These are phyloP conservation scores for Tulasnella sp. DNA, from an alignment of 768 basidiomycete genomes.

Conservation along the genomic window DNA sequence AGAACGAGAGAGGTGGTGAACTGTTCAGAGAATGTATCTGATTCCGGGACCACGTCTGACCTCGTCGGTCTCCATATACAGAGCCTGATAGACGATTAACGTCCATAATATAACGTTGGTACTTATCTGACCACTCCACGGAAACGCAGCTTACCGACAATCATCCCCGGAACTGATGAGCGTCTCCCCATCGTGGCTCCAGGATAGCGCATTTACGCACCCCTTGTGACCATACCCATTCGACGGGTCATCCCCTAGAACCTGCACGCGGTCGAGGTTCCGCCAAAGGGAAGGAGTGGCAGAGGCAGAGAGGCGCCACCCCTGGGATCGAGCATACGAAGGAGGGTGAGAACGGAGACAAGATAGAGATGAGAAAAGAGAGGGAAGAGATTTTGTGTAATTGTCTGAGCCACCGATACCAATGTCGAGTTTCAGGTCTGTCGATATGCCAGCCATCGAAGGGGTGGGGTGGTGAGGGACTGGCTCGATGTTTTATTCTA, in stretches of 20 bases:
- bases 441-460: too few species aligned
- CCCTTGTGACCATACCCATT: conserved; percentile 50
- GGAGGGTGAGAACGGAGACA: background rate
- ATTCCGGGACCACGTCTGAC: conserved; percentile 34
- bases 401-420: too few species aligned
- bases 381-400: too few species aligned
- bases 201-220: conserved; percentile 30
- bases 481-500: too few species aligned
- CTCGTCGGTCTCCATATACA: conserved; percentile 66
- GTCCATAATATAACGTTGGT: background rate
- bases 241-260: conserved; percentile 45
- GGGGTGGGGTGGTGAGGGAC: too few species aligned
- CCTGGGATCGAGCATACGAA: conserved; percentile 1
- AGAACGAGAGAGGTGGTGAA: conserved; percentile 58
- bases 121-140: background rate
- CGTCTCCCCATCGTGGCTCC: conserved; percentile 26
- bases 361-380: conserved; percentile 3
- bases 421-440: too few species aligned
- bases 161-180: conserved; percentile 28
- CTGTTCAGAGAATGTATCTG: conserved; percentile 22
- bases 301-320: background rate
- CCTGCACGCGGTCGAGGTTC: conserved; percentile 44
- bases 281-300: conserved; percentile 1
- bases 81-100: conserved; percentile 33
- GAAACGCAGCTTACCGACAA: conserved; percentile 21